Evolutionary conservation across 176 grass and related monocot species (phyloP).

Genomic region (barley (Hordeum vulgare)): DNA sequence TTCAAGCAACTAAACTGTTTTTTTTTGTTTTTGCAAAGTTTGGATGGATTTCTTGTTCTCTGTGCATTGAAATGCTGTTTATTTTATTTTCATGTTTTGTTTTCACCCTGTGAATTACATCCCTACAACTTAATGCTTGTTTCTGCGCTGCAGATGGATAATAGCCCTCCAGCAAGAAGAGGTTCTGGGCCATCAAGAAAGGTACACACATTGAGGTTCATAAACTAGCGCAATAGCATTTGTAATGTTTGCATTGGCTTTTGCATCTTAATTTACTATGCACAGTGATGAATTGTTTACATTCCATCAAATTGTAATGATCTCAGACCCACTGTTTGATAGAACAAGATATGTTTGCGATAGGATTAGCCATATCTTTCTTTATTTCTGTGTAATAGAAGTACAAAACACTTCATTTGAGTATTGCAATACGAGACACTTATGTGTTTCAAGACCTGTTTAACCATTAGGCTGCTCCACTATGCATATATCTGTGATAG

Average conservation of each 20-base stretch:
- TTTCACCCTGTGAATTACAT: neutral
- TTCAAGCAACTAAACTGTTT: neutral
- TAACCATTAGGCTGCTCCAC: neutral
- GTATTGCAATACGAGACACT: neutral
- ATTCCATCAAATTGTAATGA: neutral
- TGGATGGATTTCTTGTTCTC: neutral
- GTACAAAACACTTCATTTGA: neutral
- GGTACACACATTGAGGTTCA: slow-evolving; percentile 42
- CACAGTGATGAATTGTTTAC: slow-evolving; percentile 1
- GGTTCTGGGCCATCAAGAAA: slow-evolving; percentile 85
- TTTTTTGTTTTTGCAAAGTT: neutral
- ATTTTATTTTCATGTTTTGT: slow-evolving; percentile 12
- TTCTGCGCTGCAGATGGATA: slow-evolving; percentile 57
- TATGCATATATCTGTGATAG: neutral
- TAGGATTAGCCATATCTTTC: neutral
- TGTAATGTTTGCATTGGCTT: neutral
- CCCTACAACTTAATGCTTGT: neutral
- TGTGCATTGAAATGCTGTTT: neutral
- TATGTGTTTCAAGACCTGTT: neutral
- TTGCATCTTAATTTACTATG: slow-evolving; percentile 2
- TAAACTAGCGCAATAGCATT: slow-evolving; percentile 4
- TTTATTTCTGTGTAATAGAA: neutral
- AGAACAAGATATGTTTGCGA: neutral
- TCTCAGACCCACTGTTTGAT: neutral
- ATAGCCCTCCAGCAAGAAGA: slow-evolving; percentile 57